Evolutionary conservation across 345 rosid genomes (phyloP), one percentile per base, ranked within the genome.

Genomic region (Anacardium occidentale): DNA sequence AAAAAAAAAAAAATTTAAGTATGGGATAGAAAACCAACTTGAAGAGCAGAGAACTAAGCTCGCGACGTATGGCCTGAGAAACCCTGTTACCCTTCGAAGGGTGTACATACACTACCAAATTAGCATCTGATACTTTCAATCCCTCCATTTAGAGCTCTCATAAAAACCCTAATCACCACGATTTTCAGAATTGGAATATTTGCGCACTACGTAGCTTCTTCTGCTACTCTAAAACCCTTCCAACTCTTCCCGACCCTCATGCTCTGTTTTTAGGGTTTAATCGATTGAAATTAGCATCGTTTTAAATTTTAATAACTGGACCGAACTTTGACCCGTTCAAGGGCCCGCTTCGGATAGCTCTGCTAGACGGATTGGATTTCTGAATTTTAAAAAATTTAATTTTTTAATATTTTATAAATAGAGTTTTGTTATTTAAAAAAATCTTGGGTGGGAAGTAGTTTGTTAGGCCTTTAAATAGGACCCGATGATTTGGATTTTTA

Each of bases 21-120:
- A 50, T 7, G 10, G 18, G 69, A 62, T 37, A 56, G 64, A 29
- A 47, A 74, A 69, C 70, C 73, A 77, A 92, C 98, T 84, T 86
- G 89, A 94, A 94, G 26, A 90, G 92, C 42, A 87, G 75, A 70
- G 93, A 62, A 77, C 97, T 89, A 70, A 95, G 92, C 82, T 92
- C 87, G 26, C 90, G 89, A 58, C 88, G 88, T n/a, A 94, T 86
- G 1, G 94, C 97, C 21, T 79, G 77, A 62, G 79, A 44, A 58
- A 85, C 79, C 62, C 81, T 80, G 37, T 79, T 80, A 78, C 86
- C 71, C 84, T 86, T 85, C 0, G 88, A 92, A 26, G 96, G 98
- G 25, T 86, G 98, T 22, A 92, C 66, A 75, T 80, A 82, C 12
- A 89, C 83, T 67, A 79, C 71, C 84, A 94, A 79, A 64, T 86